Base-by-base conservation (phyloP, 2,329 filamentous ascomycete genomes). In the Knoxdaviesia capensis region DNA sequence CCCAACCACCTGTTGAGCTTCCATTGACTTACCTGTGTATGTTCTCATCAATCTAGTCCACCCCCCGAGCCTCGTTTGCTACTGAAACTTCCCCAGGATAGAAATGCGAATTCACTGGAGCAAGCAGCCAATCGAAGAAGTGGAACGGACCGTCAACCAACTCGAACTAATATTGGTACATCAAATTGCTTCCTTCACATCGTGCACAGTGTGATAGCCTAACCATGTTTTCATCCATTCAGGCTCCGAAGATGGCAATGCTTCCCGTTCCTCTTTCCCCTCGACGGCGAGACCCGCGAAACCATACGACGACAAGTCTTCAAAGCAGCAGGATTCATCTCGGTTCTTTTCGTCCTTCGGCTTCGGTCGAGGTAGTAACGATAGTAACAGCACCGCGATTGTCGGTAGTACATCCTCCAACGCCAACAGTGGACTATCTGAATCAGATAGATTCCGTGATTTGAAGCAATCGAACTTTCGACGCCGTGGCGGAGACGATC, bases 221-320 rank as follows among this genome's bases (percentile, higher is more conserved):
- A 39, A 36, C 30, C 6, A 29, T 41, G 35, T 42, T 46, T 46
- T 43, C 45, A 41, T 48, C 48, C 46, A 52, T 50, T 34, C 49
- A 80, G 75, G 73, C 56, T 63, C 72, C 52, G 87, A 93, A 51
- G 85, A 92, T 48, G 80, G 20, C 83, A 86, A 2, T 82, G 83
- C 57, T 83, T 76, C 39, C 74, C 76, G 38, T 94, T 94, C 58
- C 74, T 83, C 42, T 92, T 86, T 1, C 71, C 79, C 28, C 82
- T 80, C 45, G 64, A 71, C 29, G 56, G 59, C 42, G 64, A 67
- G 45, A 59, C 61, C 9, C 59, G 65, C 40, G 71, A 74, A 40
- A n/a, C 8, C 38, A 6, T 40, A 38, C 7, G 45, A 47, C 31
- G 69, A 77, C 31, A 75, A 72, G 49, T 53, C 60, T 3, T 46